Evolutionary conservation across 2,329 filamentous ascomycete species (phyloP).

Genomic region (Fusarium sp.): DNA sequence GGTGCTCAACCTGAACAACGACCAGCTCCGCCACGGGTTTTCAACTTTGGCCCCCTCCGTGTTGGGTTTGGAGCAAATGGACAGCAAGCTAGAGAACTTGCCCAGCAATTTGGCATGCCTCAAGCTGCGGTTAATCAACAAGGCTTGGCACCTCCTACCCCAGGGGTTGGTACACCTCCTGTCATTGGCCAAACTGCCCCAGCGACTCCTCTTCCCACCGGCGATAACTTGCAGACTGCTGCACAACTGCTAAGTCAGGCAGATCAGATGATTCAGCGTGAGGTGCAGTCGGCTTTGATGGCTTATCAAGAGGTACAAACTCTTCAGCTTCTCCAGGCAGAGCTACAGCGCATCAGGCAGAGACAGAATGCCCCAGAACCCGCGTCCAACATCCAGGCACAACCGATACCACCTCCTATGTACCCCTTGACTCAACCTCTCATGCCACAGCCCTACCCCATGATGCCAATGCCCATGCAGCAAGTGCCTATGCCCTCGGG

Average conservation of each 20-base stretch:
- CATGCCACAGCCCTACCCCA: constrained; percentile 30
- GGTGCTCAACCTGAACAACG: constrained; percentile 39
- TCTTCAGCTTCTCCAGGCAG: constrained; percentile 74
- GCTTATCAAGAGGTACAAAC: constrained; percentile 75
- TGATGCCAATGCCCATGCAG: constrained; percentile 11
- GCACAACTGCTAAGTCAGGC: constrained; percentile 72
- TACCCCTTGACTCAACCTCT: constrained; percentile 20
- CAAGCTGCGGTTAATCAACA: constrained; percentile 46
- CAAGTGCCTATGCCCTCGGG: constrained; percentile 32
- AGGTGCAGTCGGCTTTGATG: constrained; percentile 71
- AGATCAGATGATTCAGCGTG: constrained; percentile 75
- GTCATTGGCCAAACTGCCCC: constrained; percentile 32
- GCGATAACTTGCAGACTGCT: constrained; percentile 58
- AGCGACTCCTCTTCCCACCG: constrained; percentile 37
- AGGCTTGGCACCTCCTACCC: constrained; percentile 34
- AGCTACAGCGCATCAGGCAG: constrained; percentile 73
- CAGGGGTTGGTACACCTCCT: constrained; percentile 29
- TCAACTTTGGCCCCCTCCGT: constrained; percentile 79
- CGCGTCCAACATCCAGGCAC: constrained; percentile 35
- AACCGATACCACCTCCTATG: constrained; percentile 21
- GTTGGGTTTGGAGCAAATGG: constrained; percentile 81
- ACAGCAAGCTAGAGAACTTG: constrained; percentile 74
- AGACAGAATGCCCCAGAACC: constrained; percentile 55
- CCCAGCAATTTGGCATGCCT: constrained; percentile 68
- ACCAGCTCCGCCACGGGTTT: constrained; percentile 66